Base-by-base conservation (phyloP, 164 flowering plant species). In the Hamamelis virginiana region DNA sequence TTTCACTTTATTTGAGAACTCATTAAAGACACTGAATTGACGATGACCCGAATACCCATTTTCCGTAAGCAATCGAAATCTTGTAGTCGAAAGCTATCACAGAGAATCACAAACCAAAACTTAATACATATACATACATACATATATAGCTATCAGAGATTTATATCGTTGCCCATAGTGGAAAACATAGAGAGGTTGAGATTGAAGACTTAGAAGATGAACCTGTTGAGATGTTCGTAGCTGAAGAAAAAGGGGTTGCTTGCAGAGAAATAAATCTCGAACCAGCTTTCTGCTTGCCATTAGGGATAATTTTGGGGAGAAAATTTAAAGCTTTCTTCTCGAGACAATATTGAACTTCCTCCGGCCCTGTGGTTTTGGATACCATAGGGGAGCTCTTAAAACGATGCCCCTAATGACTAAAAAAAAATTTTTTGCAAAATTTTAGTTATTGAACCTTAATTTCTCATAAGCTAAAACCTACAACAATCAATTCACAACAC, bases 261-360 rank as follows among this genome's bases (percentile, higher is more conserved):
- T 79, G 44, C 86, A 69, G 19, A 84, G 71, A 16, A 83, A 53
- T 11, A 84, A 73, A 79, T 90, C 95, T 18, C 91, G 83, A 66
- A 85, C 82, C 56, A 90, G 76, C 71, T 87, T 90, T 78, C 88
- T 81, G 82, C 83, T 77, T 12, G 84, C 89, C 95, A 90, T 90
- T 45, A 59, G 41, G 41, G n/a, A n/a, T n/a, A n/a, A n/a, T n/a
- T n/a, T n/a, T n/a, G n/a, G n/a, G n/a, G n/a, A n/a, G n/a, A n/a
- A n/a, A n/a, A n/a, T n/a, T n/a, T n/a, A n/a, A n/a, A n/a, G n/a
- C n/a, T n/a, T n/a, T n/a, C n/a, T n/a, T n/a, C n/a, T n/a, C n/a
- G n/a, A n/a, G n/a, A n/a, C n/a, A n/a, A n/a, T n/a, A n/a, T n/a
- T n/a, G n/a, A n/a, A n/a, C n/a, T n/a, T n/a, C n/a, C n/a, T n/a